phyloP scores from a whole-genome alignment of 208 protist genomes.

The Crithidia fasciculata region DNA sequence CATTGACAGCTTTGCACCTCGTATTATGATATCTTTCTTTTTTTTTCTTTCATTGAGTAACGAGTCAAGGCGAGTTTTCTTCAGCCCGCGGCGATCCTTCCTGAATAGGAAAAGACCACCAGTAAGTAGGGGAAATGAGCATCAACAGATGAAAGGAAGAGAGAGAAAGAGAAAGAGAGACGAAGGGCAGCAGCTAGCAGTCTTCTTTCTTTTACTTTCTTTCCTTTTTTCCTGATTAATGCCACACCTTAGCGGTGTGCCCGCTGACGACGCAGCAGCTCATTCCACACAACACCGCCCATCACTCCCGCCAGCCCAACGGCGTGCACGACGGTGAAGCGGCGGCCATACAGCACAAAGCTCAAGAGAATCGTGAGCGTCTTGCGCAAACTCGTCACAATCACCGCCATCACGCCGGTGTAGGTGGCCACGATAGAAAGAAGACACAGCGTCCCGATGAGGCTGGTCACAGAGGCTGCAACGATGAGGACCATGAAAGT shows the following conservation, averaged over 20 bases:
- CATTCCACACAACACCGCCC: conserved; percentile 45
- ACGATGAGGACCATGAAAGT: conserved; percentile 35
- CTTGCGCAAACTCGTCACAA: conserved; percentile 70
- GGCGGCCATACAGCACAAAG: conserved; percentile 51
- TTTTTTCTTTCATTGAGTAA: too few species aligned
- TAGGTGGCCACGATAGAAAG: conserved; percentile 55
- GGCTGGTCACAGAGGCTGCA: conserved; percentile 27
- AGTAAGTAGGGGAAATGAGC: neutral
- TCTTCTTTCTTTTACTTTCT: neutral
- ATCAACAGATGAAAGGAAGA: conserved; percentile 3
- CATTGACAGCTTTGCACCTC: too few species aligned
- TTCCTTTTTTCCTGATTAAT: neutral
- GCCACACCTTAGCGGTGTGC: too few species aligned
- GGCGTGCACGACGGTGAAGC: conserved; percentile 42
- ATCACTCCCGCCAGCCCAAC: conserved; percentile 40
- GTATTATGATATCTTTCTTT: too few species aligned
- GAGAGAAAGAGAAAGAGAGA: conserved; percentile 12
- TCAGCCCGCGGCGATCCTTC: neutral
- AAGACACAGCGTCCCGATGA: conserved; percentile 50
- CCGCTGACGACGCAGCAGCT: conserved; percentile 32
- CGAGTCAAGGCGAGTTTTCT: too few species aligned
- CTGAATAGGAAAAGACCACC: neutral
- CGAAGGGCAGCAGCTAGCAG: too few species aligned
- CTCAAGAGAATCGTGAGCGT: conserved; percentile 59
- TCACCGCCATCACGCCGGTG: conserved; percentile 53